These are phyloP conservation scores for Dryadomyces quercus-mongolicae DNA, from an alignment of 2,329 filamentous ascomycete species.

Conservation along the genomic window DNA sequence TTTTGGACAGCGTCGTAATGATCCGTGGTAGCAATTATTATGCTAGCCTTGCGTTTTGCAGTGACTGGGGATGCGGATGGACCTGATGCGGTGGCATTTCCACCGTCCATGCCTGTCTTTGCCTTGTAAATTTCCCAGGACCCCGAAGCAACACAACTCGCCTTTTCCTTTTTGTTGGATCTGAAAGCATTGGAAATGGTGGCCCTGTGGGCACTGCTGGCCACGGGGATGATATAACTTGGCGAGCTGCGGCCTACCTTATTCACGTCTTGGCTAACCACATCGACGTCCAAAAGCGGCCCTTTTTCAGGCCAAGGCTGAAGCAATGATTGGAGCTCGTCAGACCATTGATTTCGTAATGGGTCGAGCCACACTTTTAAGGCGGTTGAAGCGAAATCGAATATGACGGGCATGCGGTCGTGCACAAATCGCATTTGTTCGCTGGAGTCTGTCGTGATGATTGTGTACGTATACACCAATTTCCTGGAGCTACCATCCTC, in stretches of 20 bases:
- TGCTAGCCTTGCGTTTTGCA: too few relatives aligned
- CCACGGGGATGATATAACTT: conserved; percentile 68
- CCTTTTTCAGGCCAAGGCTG: conserved; percentile 47
- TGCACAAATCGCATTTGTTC: conserved; percentile 76
- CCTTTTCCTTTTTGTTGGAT: conserved; percentile 24
- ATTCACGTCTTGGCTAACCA: conserved; percentile 78
- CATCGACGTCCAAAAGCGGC: conserved; percentile 58
- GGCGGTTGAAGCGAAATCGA: conserved; percentile 62
- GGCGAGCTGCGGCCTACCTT: conserved; percentile 90
- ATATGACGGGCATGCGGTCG: conserved; percentile 88
- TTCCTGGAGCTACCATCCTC: conserved; percentile 15
- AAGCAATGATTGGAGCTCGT: conserved; percentile 66
- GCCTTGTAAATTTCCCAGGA: conserved; percentile 5
- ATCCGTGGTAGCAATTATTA: too few relatives aligned
- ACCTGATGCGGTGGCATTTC: neutral
- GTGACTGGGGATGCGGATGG: too few relatives aligned
- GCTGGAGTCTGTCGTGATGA: conserved; percentile 86
- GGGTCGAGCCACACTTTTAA: conserved; percentile 74
- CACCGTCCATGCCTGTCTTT: conserved; percentile 19
- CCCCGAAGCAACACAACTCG: too few relatives aligned
- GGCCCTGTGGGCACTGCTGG: conserved; percentile 77
- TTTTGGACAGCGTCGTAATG: neutral
- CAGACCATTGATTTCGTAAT: conserved; percentile 56
- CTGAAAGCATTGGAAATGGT: conserved; percentile 95
- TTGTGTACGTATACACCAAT: conserved; percentile 77